Evolutionary conservation across 164 flowering plant genomes (phyloP), one percentile per base, ranked within the genome.

Genomic region (Houttuynia cordata): DNA sequence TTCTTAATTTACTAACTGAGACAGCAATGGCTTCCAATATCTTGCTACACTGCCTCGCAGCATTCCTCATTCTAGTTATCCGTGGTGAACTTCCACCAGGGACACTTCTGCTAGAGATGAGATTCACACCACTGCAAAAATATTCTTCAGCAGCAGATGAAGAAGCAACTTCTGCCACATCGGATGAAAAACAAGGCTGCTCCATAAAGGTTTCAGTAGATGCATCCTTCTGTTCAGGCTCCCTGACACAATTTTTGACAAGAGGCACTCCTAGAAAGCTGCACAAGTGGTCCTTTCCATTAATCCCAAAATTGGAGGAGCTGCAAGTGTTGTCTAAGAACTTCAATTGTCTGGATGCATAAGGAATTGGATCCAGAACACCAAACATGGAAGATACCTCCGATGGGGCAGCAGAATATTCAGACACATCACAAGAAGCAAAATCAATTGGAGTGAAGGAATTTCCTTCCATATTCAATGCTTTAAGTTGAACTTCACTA

Each of bases 1-100:
- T 71, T 72, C 78, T 79, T 18, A 72, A 60, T 40, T 59, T 61
- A 62, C 70, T 59, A 30, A 67, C 70, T 24, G 67, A 64, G 47
- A 70, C 59, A 42, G 64, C 70, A 55, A 59, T 17, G 14, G 63
- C 69, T 25, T 61, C 73, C 41, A 67, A 20, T 49, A 42, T 60
- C 51, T 64, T 73, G 68, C 65, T 70, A 58, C 65, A 19, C 50
- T 73, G 70, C 57, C 67, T 68, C 13, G 68, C 57, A 64, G 58
- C 68, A 50, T 60, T 70, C 61, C 61, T 67, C 55, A 70, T 62
- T 61, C 58, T 70, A 53, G 67, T 57, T 59, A 64, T 72, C 65
- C 58, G 37, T 17, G 45, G 45, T 24, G 45, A 57, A 30, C 47
- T 30, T 18, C 17, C 17, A 45, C 17, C 59, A 10, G 20, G n/a